Evolutionary conservation across 1,139 yeast genomes (phyloP).

Genomic region (Hanseniaspora sp.): DNA sequence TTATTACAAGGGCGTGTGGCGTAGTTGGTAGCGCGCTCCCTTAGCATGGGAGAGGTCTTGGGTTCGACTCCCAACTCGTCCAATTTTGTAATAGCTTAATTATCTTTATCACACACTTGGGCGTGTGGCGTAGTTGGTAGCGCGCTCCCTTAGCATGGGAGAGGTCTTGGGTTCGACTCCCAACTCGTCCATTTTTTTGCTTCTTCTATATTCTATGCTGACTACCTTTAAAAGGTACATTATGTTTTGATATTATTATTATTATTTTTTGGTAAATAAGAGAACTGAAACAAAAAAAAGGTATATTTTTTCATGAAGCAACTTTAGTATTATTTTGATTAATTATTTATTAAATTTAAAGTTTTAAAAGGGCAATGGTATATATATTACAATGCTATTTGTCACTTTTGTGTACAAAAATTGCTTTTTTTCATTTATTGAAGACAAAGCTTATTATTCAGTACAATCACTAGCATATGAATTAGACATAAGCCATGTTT

Average conservation of each 20-base stretch:
- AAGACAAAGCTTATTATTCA: too few relatives aligned
- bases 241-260: too few relatives aligned
- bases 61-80: slow-evolving; percentile 85
- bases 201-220: too few relatives aligned
- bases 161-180: slow-evolving; percentile 83
- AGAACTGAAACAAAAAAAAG: too few relatives aligned
- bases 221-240: too few relatives aligned
- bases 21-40: slow-evolving; percentile 85
- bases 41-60: slow-evolving; percentile 80
- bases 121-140: slow-evolving; percentile 87
- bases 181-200: slow-evolving; percentile 85
- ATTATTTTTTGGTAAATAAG: too few relatives aligned
- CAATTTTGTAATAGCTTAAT: too few relatives aligned
- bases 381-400: not conserved
- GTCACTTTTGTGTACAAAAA: not conserved
- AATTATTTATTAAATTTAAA: not conserved
- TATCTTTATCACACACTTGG: too few relatives aligned
- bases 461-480: too few relatives aligned
- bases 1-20: slow-evolving; percentile 57
- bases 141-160: slow-evolving; percentile 83
- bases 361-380: not conserved
- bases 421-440: too few relatives aligned
- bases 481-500: too few relatives aligned
- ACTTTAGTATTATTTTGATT: not conserved
- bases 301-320: too few relatives aligned